phyloP scores from a whole-genome alignment of 1,284 basidiomycete species.

The Phylloporus sp. region DNA sequence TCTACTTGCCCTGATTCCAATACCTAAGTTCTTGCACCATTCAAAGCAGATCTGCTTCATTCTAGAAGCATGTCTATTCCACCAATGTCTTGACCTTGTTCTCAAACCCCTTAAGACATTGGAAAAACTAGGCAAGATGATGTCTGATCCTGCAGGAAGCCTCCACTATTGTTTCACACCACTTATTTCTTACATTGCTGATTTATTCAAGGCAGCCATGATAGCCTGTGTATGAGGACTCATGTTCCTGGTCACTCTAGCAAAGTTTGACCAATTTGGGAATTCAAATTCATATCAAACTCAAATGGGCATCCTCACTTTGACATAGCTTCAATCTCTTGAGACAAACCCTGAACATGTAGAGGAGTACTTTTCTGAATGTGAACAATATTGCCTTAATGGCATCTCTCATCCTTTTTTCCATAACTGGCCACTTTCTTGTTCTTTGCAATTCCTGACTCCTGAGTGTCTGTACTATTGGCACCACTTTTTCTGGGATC shows the following conservation, averaged over 20 bases:
- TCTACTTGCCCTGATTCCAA: background rate
- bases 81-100: conserved; percentile 16
- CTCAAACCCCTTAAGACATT: conserved; percentile 36
- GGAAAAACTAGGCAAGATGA: conserved; percentile 27
- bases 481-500: conserved; percentile 11
- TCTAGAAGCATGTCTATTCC: background rate
- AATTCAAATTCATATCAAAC: background rate
- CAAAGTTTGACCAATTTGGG: conserved; percentile 6
- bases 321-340: conserved; percentile 16
- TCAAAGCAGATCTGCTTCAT: background rate
- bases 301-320: conserved; percentile 23
- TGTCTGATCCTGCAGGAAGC: conserved; percentile 33
- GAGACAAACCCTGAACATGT: background rate
- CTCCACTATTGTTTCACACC: conserved; percentile 5
- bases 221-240: background rate
- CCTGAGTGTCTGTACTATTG: conserved; percentile 7
- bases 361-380: conserved; percentile 2
- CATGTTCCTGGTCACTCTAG: conserved; percentile 6
- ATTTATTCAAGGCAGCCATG: conserved; percentile 9
- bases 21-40: background rate
- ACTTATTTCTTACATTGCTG: conserved; percentile 7
- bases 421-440: background rate
- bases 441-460: conserved; percentile 5
- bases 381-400: conserved; percentile 10
- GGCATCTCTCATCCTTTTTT: conserved; percentile 4